Evolutionary conservation across 176 grass and related monocot species (phyloP).

Genomic region (Luzula sylvatica): DNA sequence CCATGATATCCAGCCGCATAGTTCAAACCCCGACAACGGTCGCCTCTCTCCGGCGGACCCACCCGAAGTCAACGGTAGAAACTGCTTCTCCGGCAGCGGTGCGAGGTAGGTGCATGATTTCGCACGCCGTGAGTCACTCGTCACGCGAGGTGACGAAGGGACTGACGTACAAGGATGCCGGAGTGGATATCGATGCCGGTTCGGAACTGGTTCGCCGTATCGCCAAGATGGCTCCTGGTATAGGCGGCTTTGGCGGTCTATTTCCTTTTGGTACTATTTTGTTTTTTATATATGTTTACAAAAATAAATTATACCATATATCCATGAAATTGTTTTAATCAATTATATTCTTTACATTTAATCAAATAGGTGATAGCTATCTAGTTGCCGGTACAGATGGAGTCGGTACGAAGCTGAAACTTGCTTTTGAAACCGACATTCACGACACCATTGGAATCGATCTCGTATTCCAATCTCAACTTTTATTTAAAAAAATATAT

Average conservation of each 20-base stretch:
- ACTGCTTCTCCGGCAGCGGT: background rate
- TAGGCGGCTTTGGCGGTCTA: constrained; percentile 85
- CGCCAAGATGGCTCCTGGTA: constrained; percentile 62
- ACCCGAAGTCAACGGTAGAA: background rate
- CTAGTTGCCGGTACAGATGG: constrained; percentile 84
- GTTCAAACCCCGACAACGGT: background rate
- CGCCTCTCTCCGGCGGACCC: background rate
- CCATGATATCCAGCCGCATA: background rate
- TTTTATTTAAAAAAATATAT: background rate
- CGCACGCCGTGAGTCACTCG: constrained; percentile 27
- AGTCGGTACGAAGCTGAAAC: constrained; percentile 90
- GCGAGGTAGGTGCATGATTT: background rate
- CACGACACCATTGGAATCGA: constrained; percentile 96
- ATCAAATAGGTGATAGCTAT: constrained; percentile 48
- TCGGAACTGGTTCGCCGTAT: constrained; percentile 79
- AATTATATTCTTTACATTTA: no score
- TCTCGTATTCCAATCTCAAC: constrained; percentile 32
- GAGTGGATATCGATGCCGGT: constrained; percentile 81
- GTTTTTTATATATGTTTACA: background rate
- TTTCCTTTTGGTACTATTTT: constrained; percentile 40
- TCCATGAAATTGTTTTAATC: no score
- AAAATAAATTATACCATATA: no score
- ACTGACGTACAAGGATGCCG: constrained; percentile 71
- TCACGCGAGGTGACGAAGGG: constrained; percentile 4
- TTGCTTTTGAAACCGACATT: constrained; percentile 92